Evolutionary conservation across 2,329 filamentous ascomycete species (phyloP).

Genomic region (Pyrenophora graminea): DNA sequence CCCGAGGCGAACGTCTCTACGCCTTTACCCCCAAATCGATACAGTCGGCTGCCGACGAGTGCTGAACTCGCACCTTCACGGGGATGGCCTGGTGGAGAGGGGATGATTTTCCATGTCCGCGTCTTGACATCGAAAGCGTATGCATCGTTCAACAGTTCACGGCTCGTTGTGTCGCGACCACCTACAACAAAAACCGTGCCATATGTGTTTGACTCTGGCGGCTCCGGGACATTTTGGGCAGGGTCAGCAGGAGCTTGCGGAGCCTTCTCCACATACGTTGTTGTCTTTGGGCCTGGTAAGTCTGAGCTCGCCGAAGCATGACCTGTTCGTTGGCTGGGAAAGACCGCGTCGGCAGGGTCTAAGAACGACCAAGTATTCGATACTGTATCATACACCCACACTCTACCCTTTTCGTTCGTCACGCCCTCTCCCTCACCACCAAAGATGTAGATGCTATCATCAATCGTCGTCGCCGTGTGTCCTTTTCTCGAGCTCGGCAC

Average conservation of each 20-base stretch:
- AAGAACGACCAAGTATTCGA: constrained; percentile 49
- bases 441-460: constrained; percentile 52
- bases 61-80: constrained; percentile 49
- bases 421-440: constrained; percentile 45
- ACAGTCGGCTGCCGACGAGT: constrained; percentile 53
- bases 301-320: constrained; percentile 48
- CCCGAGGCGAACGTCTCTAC: constrained; percentile 26
- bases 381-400: constrained; percentile 53
- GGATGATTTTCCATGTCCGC: constrained; percentile 57
- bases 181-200: constrained; percentile 59
- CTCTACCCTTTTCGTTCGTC: constrained; percentile 42
- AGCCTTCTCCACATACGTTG: constrained; percentile 36
- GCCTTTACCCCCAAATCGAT: constrained; percentile 50
- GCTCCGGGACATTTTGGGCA: constrained; percentile 48
- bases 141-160: constrained; percentile 49
- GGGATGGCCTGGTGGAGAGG: constrained; percentile 48
- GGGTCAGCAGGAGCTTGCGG: constrained; percentile 51
- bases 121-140: constrained; percentile 58
- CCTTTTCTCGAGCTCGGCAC: constrained; percentile 48
- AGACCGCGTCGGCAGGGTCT: constrained; percentile 36
- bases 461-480: constrained; percentile 51
- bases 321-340: constrained; percentile 38
- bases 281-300: constrained; percentile 45
- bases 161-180: constrained; percentile 42
- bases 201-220: constrained; percentile 47